phyloP scores from a whole-genome alignment of 2,329 filamentous ascomycete species.

The Diaporthe longicolla region DNA sequence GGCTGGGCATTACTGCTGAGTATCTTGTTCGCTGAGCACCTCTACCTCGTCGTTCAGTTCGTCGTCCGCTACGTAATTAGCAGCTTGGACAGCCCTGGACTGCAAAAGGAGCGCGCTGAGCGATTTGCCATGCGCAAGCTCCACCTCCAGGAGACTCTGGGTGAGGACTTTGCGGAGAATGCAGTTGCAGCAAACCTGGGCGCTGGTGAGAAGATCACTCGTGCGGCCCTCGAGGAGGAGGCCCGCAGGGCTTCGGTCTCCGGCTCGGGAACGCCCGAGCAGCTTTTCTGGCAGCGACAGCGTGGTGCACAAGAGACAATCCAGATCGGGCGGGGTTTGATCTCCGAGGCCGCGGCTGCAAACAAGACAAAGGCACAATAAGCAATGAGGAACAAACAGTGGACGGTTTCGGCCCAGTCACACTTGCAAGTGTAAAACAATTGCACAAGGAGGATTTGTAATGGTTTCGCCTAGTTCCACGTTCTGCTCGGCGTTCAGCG shows the following conservation, averaged over 20 bases:
- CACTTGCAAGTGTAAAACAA: not conserved
- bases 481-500: not conserved
- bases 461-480: not conserved
- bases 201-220: constrained; percentile 74
- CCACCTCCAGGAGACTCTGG: constrained; percentile 81
- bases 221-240: constrained; percentile 75
- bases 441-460: not conserved
- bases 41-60: constrained; percentile 85
- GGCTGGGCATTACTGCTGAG: constrained; percentile 85
- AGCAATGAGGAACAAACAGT: not conserved
- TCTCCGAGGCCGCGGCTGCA: constrained; percentile 57
- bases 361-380: constrained; percentile 42
- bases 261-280: constrained; percentile 65
- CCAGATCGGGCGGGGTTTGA: constrained; percentile 67
- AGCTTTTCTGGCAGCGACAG: constrained; percentile 75
- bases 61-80: constrained; percentile 79
- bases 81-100: constrained; percentile 87
- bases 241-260: constrained; percentile 65
- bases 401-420: not conserved
- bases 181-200: constrained; percentile 62
- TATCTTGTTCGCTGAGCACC: constrained; percentile 89
- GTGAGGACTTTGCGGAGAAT: constrained; percentile 66
- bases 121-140: constrained; percentile 85
- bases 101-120: constrained; percentile 87
- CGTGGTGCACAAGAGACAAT: constrained; percentile 71